phyloP scores from a whole-genome alignment of 371 early-diverging fungal genomes.

The Apophysomyces variabilis region DNA sequence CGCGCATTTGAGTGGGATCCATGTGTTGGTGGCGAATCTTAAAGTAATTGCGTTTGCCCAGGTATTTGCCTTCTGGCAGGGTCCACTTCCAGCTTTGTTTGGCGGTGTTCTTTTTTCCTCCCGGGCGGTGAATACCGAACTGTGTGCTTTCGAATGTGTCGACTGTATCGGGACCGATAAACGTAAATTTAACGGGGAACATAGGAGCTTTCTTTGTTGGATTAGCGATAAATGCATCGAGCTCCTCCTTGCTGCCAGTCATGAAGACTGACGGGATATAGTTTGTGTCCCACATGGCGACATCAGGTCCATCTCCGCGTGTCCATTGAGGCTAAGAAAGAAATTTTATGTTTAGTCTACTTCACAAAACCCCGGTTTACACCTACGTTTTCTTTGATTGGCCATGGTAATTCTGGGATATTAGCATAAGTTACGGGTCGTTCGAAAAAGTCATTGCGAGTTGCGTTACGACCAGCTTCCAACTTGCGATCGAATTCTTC shows the following conservation, averaged over 20 bases:
- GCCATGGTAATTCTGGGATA: slow-evolving; percentile 56
- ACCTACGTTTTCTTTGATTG: slow-evolving; percentile 41
- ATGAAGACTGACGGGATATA: slow-evolving; percentile 57
- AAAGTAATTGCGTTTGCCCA: slow-evolving; percentile 54
- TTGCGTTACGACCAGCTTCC: slow-evolving; percentile 31
- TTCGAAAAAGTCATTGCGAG: slow-evolving; percentile 53
- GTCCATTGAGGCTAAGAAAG: slow-evolving; percentile 55
- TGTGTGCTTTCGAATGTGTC: slow-evolving; percentile 33
- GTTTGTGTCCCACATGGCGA: slow-evolving; percentile 53
- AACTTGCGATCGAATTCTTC: slow-evolving; percentile 55
- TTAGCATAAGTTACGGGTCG: slow-evolving; percentile 60
- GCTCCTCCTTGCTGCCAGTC: slow-evolving; percentile 31
- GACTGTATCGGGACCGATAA: slow-evolving; percentile 49
- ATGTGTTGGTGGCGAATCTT: slow-evolving; percentile 63
- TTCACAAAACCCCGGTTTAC: slow-evolving; percentile 4
- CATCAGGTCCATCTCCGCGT: slow-evolving; percentile 36
- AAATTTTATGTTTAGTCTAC: slow-evolving; percentile 11
- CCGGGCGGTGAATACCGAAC: slow-evolving; percentile 59
- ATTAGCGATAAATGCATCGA: slow-evolving; percentile 19
- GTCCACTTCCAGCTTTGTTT: slow-evolving; percentile 63
- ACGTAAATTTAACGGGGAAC: slow-evolving; percentile 40
- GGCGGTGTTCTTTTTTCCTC: slow-evolving; percentile 60
- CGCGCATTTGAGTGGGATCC: slow-evolving; percentile 66
- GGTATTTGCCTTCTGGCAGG: slow-evolving; percentile 31
- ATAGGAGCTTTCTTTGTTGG: slow-evolving; percentile 2